Evolutionary conservation across 2,329 filamentous ascomycete species (phyloP), one percentile per base, ranked within the genome.

Genomic region (Amauroascus niger): DNA sequence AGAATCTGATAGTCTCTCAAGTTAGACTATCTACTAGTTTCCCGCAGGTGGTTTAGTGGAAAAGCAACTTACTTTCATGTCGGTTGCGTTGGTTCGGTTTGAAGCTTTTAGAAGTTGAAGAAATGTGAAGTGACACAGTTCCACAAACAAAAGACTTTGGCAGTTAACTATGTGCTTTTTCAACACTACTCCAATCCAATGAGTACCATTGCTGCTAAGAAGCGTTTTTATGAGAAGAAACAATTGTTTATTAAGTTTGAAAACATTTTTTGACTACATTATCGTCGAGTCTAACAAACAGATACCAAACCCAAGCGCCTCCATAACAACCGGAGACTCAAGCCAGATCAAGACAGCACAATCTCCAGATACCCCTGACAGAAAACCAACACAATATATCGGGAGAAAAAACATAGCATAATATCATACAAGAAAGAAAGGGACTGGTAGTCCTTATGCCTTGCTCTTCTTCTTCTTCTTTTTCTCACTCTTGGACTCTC

Each of bases 401-500:
- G 5, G 3, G 58, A 61, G n/a, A 61, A 61, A 63, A 55, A 62
- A 58, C 55, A 55, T 60, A 65, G 60, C 68, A 63, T 69, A 66
- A 70, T 71, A 73, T 72, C 69, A 71, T 72, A 72, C 69, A 72
- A 37, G 62, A 64, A 49, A 48, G 9, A 49, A 49, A 53, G 53
- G 59, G 16, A 28, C 7, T 41, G 33, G 35, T 16, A 33, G 30
- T 16, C 44, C 20, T 63, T 65, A 69, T 26, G 63, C 65, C 76
- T 84, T 84, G 66, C 77, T 75, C 71, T 81, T 81, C 70, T 80
- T 81, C 69, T 85, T 79, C 71, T 86, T 80, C 69, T 79, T 78
- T 69, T 79, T 78, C 62, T 73, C 71, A 58, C 66, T 73, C 59
- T 76, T 74, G 56, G 69, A 69, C 60, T 70, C 66, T 24, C 59